Conservation (phyloP, 768 basidiomycete species). For the Tremella yokohamensis region DNA sequence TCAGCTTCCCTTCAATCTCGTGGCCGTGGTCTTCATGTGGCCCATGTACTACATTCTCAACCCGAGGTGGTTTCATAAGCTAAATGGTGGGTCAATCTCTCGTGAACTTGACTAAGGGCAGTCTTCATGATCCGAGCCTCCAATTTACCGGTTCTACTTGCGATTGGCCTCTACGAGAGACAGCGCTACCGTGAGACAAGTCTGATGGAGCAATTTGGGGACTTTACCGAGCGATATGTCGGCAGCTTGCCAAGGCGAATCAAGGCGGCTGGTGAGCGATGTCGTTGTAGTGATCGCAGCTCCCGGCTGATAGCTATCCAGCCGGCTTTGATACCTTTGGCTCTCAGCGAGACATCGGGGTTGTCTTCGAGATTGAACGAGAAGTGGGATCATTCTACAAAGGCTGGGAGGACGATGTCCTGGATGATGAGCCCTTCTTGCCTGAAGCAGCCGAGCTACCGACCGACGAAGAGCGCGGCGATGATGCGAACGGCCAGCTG, state of each 20-base stretch:
- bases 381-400: conserved; percentile 48
- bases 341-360: conserved; percentile 39
- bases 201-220: conserved; percentile 69
- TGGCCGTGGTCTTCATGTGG: conserved; percentile 81
- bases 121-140: conserved; percentile 53
- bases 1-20: conserved; percentile 84
- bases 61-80: conserved; percentile 98
- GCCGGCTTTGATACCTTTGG: conserved; percentile 49
- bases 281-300: background rate
- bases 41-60: conserved; percentile 79
- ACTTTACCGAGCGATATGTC: conserved; percentile 64
- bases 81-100: conserved; percentile 50
- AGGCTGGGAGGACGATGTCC: conserved; percentile 48
- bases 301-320: conserved; percentile 13
- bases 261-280: conserved; percentile 51
- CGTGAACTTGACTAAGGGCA: conserved; percentile 17
- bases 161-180: conserved; percentile 80
- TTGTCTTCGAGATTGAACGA: conserved; percentile 49
- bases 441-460: conserved; percentile 20
- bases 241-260: conserved; percentile 73
- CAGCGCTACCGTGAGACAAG: conserved; percentile 68
- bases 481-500: conserved; percentile 2
- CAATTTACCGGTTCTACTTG: conserved; percentile 75
- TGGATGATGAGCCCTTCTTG: conserved; percentile 27
- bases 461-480: conserved; percentile 20